Conservation (phyloP, 768 basidiomycete genomes). For the Albatrellus ellisii region DNA sequence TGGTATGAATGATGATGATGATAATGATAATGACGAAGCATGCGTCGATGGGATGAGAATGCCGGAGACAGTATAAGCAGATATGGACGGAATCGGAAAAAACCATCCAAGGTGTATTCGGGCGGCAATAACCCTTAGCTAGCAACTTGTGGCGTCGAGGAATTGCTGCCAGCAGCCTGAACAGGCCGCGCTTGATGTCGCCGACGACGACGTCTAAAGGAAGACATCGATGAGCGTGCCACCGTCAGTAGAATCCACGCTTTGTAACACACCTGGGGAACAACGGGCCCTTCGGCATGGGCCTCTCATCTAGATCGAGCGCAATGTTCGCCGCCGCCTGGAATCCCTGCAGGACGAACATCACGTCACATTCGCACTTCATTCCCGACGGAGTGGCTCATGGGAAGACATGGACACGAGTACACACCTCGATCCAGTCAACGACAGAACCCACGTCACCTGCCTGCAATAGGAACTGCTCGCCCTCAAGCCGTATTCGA, state of each 20-base stretch:
- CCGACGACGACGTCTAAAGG: slow-evolving; percentile 9
- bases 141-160: too few relatives aligned
- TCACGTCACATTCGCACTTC: slow-evolving; percentile 2
- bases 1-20: too few relatives aligned
- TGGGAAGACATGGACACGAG: neutral
- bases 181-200: slow-evolving; percentile 2
- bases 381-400: too few relatives aligned
- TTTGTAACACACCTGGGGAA: slow-evolving; percentile 54
- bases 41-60: neutral
- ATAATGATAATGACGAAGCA: neutral
- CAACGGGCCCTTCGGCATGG: slow-evolving; percentile 84
- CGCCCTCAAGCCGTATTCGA: slow-evolving; percentile 81
- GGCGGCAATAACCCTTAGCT: too few relatives aligned
- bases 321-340: slow-evolving; percentile 90
- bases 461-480: slow-evolving; percentile 93
- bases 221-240: neutral
- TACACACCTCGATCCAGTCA: slow-evolving; percentile 85
- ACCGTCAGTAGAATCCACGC: neutral
- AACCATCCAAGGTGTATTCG: too few relatives aligned
- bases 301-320: slow-evolving; percentile 80
- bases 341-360: slow-evolving; percentile 42
- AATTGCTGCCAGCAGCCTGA: neutral
- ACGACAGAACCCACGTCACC: slow-evolving; percentile 75
- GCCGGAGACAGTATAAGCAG: neutral
- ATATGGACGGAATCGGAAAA: neutral